phyloP scores from a whole-genome alignment of 305 asterid genomes.

The Fraxinus greggii region DNA sequence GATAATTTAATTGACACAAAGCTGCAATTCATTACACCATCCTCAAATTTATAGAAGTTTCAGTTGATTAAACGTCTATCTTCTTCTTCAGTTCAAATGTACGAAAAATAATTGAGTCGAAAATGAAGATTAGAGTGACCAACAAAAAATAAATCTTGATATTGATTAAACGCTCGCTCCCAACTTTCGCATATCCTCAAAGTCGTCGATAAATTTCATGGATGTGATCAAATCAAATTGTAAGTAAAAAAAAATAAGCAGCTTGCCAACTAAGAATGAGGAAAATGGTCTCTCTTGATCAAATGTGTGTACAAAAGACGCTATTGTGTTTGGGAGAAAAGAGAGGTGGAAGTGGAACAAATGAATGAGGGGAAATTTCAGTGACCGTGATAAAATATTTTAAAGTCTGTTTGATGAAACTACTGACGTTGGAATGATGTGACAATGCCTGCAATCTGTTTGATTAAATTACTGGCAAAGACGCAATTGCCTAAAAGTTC shows the following conservation, averaged over 20 bases:
- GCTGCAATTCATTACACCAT: not conserved
- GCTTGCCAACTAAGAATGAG: not conserved
- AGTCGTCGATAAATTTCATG: not conserved
- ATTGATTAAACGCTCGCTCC: not conserved
- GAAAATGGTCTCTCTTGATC: not conserved
- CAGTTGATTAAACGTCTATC: not conserved
- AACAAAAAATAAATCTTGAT: not conserved
- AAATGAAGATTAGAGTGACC: not conserved
- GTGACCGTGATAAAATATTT: not conserved
- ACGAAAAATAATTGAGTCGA: not conserved
- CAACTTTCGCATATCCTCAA: not conserved
- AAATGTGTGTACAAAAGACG: not conserved
- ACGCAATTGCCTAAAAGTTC: not conserved
- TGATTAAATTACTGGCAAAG: conserved; percentile 30
- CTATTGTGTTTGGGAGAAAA: not conserved
- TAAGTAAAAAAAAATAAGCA: not conserved
- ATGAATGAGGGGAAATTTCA: not conserved
- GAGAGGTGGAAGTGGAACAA: not conserved
- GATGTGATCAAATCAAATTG: not conserved
- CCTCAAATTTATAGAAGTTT: not conserved
- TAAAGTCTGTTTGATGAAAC: not conserved
- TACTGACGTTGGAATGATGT: not conserved
- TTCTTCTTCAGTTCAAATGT: not conserved
- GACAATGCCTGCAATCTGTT: conserved; percentile 10
- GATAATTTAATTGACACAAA: not conserved